Conservation (phyloP, 768 basidiomycete species). For the Panaeolus cyanescens region DNA sequence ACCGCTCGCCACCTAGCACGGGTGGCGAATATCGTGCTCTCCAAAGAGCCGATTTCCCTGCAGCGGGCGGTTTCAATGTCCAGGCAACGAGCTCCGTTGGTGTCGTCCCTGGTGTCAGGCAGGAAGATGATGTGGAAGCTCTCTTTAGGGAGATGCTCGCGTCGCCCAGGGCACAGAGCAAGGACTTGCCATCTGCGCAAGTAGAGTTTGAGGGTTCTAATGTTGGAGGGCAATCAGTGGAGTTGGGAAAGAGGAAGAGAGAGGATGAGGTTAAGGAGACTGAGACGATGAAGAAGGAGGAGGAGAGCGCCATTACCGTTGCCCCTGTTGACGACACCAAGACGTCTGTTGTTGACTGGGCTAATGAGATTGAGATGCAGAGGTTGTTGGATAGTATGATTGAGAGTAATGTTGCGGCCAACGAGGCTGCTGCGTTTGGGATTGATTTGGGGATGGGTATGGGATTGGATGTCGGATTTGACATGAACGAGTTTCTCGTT, state of each 20-base stretch:
- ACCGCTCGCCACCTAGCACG: conserved; percentile 98
- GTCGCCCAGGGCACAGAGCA: conserved; percentile 36
- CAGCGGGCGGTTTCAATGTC: conserved; percentile 81
- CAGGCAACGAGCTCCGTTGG: conserved; percentile 9
- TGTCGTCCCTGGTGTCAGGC: conserved; percentile 19
- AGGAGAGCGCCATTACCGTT: conserved; percentile 20
- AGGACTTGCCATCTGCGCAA: conserved; percentile 21
- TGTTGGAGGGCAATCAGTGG: conserved; percentile 12
- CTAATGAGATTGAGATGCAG: conserved; percentile 59
- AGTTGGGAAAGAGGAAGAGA: conserved; percentile 6
- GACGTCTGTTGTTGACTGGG: conserved; percentile 29
- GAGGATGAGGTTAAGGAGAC: conserved; percentile 6
- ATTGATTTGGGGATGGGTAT: conserved; percentile 9
- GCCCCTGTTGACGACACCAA: conserved; percentile 23
- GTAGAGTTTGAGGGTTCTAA: conserved; percentile 8
- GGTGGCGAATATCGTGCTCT: conserved; percentile 81
- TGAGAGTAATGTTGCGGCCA: conserved; percentile 12
- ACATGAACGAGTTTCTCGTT: neutral
- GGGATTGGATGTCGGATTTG: conserved; percentile 7
- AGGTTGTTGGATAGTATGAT: conserved; percentile 48
- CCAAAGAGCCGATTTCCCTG: conserved; percentile 69
- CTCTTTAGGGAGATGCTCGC: conserved; percentile 72
- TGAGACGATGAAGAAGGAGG: conserved; percentile 14
- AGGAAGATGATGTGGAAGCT: conserved; percentile 69
- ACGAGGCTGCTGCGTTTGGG: conserved; percentile 8